Evolutionary conservation across 2,329 filamentous ascomycete species (phyloP).

Genomic region (Fusarium solani-melongenae): DNA sequence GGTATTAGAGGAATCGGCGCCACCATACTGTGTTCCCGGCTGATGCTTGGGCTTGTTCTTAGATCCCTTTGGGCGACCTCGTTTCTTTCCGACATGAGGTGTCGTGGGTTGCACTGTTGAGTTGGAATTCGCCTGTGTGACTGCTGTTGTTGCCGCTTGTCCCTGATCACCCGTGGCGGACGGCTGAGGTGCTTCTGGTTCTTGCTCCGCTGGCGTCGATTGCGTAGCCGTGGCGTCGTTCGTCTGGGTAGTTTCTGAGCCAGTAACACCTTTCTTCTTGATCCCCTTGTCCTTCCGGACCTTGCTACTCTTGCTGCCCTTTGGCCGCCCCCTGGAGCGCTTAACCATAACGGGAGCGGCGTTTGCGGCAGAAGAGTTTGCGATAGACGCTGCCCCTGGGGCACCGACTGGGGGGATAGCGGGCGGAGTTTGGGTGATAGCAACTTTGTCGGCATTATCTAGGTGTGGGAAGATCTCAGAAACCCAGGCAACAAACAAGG

Average conservation of each 20-base stretch:
- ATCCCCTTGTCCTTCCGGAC: conserved; percentile 61
- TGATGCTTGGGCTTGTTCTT: conserved; percentile 54
- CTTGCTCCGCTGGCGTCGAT: not conserved
- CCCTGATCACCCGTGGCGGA: not conserved
- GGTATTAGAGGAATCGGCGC: not conserved
- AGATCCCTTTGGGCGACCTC: conserved; percentile 59
- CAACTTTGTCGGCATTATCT: conserved; percentile 17
- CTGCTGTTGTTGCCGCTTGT: conserved; percentile 9
- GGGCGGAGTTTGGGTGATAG: conserved; percentile 37
- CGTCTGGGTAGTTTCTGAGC: conserved; percentile 2
- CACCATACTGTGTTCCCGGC: conserved; percentile 7
- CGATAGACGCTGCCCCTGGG: conserved; percentile 10
- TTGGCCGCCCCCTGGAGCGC: conserved; percentile 64
- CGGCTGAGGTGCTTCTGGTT: not conserved
- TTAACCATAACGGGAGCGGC: conserved; percentile 45
- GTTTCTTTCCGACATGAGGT: conserved; percentile 44
- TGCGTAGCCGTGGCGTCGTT: conserved; percentile 5
- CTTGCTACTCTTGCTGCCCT: conserved; percentile 60
- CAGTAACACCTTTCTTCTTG: conserved; percentile 52
- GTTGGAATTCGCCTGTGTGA: conserved; percentile 9
- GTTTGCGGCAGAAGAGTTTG: conserved; percentile 13
- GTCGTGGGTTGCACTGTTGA: conserved; percentile 24
- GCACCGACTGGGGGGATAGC: conserved; percentile 1
- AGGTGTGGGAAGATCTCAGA: conserved; percentile 69
- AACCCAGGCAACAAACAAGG: conserved; percentile 70